Base-by-base conservation (phyloP, 2,329 filamentous ascomycete genomes). In the Colletotrichum sp. region DNA sequence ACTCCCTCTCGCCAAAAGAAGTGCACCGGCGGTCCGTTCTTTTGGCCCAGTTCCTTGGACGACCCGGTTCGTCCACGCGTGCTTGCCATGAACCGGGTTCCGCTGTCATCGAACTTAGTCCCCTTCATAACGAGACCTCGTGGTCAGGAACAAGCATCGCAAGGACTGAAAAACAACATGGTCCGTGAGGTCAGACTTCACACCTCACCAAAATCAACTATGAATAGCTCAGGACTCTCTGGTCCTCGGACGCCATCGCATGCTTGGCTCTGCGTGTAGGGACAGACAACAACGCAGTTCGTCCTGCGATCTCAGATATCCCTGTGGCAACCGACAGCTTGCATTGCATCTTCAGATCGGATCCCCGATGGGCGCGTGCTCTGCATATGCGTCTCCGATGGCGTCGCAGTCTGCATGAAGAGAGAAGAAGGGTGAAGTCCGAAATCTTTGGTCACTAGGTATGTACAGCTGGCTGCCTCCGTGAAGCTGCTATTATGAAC, bases 81-180 rank as follows among this genome's bases (percentile, higher is more conserved):
- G 24, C 62, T 62, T 72, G 68, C 36, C 60, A 52, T 62, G 70
- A 21, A 68, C 63, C 57, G 34, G 70, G 70, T 65, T 72, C 73
- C 73, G 73, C 73, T 73, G 73, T 73, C 69, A 73, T 64, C 21
- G 26, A 49, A 13, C 16, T 39, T 52, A 63, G 49, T 62, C 39
- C 26, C 16, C 39, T 32, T 39, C 55, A 28, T 15, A 26, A 28
- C 13, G 16, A 34, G 59, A 8, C 73, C 36, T 60, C 62, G 39
- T 44, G n/a, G 39, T 10, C 30, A 21, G 57, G 44, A 18, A 34
- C 24, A 28, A 18, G 57, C 21, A 62, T 34, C 28, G 16, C 30
- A 21, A 28, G n/a, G 30, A 34, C 68, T 21, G n/a, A 10, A 52
- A 1, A 52, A 26, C 30, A 21, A 18, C 67, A 3, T 26, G 32